Conservation (phyloP, 208 protist species). For the Wallacemonas sp. region DNA sequence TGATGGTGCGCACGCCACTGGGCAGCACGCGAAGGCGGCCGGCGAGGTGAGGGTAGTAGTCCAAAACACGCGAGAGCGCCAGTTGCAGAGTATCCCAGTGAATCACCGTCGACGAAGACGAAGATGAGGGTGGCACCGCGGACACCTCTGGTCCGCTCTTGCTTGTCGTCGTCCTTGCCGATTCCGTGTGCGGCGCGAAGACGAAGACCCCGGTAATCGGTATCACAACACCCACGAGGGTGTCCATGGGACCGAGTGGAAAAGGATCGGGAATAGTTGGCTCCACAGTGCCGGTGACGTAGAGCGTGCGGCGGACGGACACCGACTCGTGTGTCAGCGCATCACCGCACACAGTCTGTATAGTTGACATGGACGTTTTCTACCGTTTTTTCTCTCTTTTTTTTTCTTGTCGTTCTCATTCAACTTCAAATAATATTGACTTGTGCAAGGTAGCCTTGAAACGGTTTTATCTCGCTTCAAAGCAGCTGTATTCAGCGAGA, state of each 20-base stretch:
- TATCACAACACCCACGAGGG: constrained; percentile 14
- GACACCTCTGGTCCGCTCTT: too few relatives aligned
- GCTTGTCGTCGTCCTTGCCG: too few relatives aligned
- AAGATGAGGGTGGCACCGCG: too few relatives aligned
- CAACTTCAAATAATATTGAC: too few relatives aligned
- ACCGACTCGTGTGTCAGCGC: constrained; percentile 11
- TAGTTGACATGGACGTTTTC: neutral
- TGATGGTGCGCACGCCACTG: constrained; percentile 15
- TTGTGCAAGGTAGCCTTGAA: too few relatives aligned
- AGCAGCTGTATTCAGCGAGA: too few relatives aligned
- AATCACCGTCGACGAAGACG: neutral
- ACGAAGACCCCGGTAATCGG: constrained; percentile 28
- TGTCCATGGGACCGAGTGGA: constrained; percentile 21
- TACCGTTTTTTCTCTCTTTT: neutral
- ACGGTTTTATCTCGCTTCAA: too few relatives aligned
- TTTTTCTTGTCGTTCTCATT: constrained; percentile 10
- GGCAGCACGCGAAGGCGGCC: constrained; percentile 18
- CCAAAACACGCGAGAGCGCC: constrained; percentile 16
- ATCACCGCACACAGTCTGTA: constrained; percentile 6
- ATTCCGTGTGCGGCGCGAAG: neutral
- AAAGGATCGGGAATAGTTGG: constrained; percentile 12
- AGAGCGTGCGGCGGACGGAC: constrained; percentile 7
- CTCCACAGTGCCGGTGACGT: constrained; percentile 12
- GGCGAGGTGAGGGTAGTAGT: constrained; percentile 25
- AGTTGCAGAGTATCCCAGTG: constrained; percentile 8